phyloP scores from a whole-genome alignment of 805 yeast species.

The Cyberlindnera samutprakarnensis region DNA sequence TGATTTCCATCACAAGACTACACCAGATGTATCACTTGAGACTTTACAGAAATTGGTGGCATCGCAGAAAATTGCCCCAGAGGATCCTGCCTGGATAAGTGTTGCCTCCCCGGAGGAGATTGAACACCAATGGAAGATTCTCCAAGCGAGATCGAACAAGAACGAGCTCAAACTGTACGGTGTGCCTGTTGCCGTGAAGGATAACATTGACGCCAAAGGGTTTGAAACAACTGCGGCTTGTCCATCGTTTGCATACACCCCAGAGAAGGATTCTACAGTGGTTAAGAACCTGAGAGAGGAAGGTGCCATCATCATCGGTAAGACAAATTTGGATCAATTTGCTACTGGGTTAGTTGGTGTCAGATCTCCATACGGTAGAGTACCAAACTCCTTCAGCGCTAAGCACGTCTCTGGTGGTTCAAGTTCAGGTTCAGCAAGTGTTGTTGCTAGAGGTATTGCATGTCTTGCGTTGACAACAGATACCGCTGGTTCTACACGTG shows the following conservation, averaged over 20 bases:
- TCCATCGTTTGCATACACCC: conserved; percentile 68
- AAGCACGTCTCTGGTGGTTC: conserved; percentile 92
- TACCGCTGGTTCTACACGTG: conserved; percentile 97
- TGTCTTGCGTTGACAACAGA: conserved; percentile 92
- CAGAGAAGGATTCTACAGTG: conserved; percentile 67
- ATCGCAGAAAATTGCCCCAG: conserved; percentile 37
- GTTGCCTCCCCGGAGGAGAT: conserved; percentile 57
- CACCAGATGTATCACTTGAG: conserved; percentile 53
- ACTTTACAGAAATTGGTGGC: conserved; percentile 37
- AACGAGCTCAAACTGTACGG: conserved; percentile 68
- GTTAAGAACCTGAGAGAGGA: conserved; percentile 69
- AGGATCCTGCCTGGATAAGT: conserved; percentile 92
- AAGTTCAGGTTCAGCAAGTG: conserved; percentile 91
- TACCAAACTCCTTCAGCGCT: conserved; percentile 69
- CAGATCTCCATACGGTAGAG: conserved; percentile 89
- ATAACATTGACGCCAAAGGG: conserved; percentile 83
- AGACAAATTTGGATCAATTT: conserved; percentile 93
- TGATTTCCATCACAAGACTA: conserved; percentile 52
- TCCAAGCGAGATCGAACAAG: conserved; percentile 56
- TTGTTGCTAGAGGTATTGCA: conserved; percentile 83
- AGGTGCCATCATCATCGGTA: conserved; percentile 91
- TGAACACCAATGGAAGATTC: conserved; percentile 67
- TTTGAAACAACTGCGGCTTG: conserved; percentile 93
- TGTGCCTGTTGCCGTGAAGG: conserved; percentile 93
- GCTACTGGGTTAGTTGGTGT: conserved; percentile 97